Evolutionary conservation across 1,284 basidiomycete species (phyloP).

Genomic region (Exobasidium cylindrosporum): DNA sequence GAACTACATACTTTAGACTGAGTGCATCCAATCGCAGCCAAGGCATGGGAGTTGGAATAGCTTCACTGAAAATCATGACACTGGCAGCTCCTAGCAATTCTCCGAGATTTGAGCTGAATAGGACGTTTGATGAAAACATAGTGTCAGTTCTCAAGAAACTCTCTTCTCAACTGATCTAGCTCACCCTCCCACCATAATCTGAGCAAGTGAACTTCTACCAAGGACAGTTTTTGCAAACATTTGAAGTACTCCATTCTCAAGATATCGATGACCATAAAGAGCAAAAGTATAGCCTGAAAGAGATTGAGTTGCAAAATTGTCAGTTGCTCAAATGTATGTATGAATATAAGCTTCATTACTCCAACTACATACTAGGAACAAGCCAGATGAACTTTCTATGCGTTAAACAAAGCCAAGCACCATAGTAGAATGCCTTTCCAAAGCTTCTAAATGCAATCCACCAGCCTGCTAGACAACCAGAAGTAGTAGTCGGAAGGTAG

Average conservation of each 20-base stretch:
- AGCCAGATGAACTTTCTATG: constrained; percentile 55
- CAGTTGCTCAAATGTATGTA: no score
- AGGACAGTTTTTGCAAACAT: constrained; percentile 54
- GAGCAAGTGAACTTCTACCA: constrained; percentile 53
- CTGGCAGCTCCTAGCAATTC: constrained; percentile 55
- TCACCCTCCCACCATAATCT: constrained; percentile 35
- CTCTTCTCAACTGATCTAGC: neutral
- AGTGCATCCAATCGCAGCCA: constrained; percentile 55
- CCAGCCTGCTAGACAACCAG: constrained; percentile 19
- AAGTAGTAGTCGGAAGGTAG: neutral
- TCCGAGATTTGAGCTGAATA: constrained; percentile 40
- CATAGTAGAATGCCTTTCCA: constrained; percentile 52
- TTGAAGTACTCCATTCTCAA: constrained; percentile 56
- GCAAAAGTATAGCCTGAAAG: constrained; percentile 43
- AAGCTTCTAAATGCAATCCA: constrained; percentile 34
- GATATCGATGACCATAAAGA: constrained; percentile 56
- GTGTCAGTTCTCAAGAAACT: no score
- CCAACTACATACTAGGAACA: constrained; percentile 29
- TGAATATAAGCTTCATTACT: no score
- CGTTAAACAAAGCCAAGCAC: constrained; percentile 46
- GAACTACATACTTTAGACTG: constrained; percentile 34
- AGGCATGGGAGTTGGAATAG: constrained; percentile 53
- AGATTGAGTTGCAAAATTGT: no score
- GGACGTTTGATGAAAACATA: no score
- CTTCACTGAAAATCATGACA: constrained; percentile 50